Base-by-base conservation (phyloP, 768 basidiomycete species). In the Harrya chromipes region DNA sequence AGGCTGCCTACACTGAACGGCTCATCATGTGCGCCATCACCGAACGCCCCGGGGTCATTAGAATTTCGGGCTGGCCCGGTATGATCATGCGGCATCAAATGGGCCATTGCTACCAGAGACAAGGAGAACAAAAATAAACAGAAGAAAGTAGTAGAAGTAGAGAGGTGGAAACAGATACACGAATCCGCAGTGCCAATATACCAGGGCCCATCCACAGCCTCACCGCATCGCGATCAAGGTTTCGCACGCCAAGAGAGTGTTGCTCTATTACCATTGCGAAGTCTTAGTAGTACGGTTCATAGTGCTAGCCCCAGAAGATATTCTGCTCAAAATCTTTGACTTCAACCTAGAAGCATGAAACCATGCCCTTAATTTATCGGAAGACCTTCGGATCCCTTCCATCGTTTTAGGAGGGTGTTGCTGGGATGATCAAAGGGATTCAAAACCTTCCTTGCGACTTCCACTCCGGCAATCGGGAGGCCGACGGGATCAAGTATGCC, bases 351-450 rank as follows among this genome's bases (percentile, higher is more conserved):
- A 6, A 8, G 6, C 26, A 29, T 4, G 33, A 20, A 31, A 31
- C 40, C 7, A 38, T 60, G n/a, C 16, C 33, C 38, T 55, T 42
- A 68, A 26, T 57, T 54, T 40, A 68, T 61, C 16, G 60, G 39
- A n/a, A 71, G 62, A 4, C 69, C 72, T 48, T 71, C 65, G 43
- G 70, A 70, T 49, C 69, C 63, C 23, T 55, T 57, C 73, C 73
- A 75, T 50, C 61, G 62, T 31, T 60, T 43, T 46, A 74, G 60
- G 36, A 74, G 57, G 16, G 57, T 55, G 55, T 74, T 74, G 50
- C 71, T 72, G 23, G 75, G 72, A 33, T 66, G 50, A 8, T 66
- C 68, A 31, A 75, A 75, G 7, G 73, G 72, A 49, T 78, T 65
- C 36, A 74, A 26, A 23, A 74, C 71, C 45, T 75, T 78, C 50